Base-by-base conservation (phyloP, 177 flowering plant genomes). In the Tripterygium wilfordii region DNA sequence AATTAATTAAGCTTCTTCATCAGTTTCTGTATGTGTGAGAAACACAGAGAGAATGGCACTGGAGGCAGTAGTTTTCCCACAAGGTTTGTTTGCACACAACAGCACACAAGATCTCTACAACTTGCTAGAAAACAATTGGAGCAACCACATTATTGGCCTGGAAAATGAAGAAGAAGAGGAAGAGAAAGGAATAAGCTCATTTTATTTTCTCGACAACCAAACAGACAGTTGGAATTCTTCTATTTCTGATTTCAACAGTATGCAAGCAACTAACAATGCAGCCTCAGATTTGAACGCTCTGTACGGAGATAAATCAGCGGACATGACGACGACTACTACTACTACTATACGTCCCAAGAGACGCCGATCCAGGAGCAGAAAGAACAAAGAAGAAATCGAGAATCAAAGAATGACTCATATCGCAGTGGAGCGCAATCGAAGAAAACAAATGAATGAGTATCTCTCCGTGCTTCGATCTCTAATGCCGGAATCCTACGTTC, bases 381-480 rank as follows among this genome's bases (percentile, higher is more conserved):
- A 64, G 38, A 61, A 64, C 54, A 52, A 64, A 22, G 67, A 71
- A 23, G 65, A 64, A 10, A 58, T 71, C 8, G 70, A 65, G 48
- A 58, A 55, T 45, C 77, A 71, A 33, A 60, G 77, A 32, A 68
- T 68, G 77, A 65, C 73, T 21, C 77, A 71, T 70, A 71, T 71
- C 55, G 63, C 61, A 2, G 73, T 68, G 4, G 77, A 71, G 52
- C 54, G 77, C 1, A 71, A 71, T 17, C 44, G 77, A n/a, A 36
- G 77, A 23, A 64, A 64, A 44, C 77, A 71, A 21, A 68, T 71
- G 73, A 71, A 71, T 45, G 67, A 71, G 29, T 64, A 71, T 38
- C 73, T 71, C 48, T 49, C 67, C 4, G 51, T 58, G 7, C 70
- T 71, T 20, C 55, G 73, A 8, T 68, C 73, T 19, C 10, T 71